Percentiles rank a stretch among this genome's conserved stretches.
phyloP scores from a whole-genome alignment of 2,329 filamentous ascomycete species.

The Monosporascus sp. region DNA sequence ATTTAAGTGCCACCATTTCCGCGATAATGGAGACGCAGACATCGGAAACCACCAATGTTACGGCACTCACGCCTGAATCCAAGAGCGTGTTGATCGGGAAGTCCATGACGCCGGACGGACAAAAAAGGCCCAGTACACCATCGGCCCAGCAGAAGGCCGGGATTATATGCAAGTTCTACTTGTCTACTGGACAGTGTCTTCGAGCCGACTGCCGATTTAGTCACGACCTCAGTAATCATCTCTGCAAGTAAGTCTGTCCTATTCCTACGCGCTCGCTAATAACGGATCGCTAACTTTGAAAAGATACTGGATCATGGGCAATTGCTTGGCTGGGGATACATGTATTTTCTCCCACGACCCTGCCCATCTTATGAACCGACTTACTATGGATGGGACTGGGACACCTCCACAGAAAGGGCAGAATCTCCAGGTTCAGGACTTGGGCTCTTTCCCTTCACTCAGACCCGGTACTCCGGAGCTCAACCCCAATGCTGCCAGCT shows the following conservation, averaged over 20 bases:
- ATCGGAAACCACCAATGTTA: conserved; percentile 41
- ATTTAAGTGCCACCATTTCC: conserved; percentile 86
- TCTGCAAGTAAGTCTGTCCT: conserved; percentile 80
- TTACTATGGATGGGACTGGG: conserved; percentile 66
- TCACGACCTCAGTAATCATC: conserved; percentile 89
- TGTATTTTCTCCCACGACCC: conserved; percentile 98
- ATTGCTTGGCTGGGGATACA: conserved; percentile 86
- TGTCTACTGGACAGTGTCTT: conserved; percentile 92
- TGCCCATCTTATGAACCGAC: conserved; percentile 74
- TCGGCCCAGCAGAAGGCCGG: conserved; percentile 73
- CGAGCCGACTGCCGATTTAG: conserved; percentile 95
- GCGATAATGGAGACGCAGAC: conserved; percentile 75
- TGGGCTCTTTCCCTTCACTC: conserved; percentile 78
- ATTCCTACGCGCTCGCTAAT: background rate
- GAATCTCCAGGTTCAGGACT: conserved; percentile 76
- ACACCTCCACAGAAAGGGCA: conserved; percentile 63
- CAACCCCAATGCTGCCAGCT: conserved; percentile 45
- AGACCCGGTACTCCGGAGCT: conserved; percentile 56
- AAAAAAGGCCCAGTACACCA: conserved; percentile 66
- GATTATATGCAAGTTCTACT: conserved; percentile 94
- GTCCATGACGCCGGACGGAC: conserved; percentile 69
- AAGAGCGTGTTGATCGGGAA: conserved; percentile 79
- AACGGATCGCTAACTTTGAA: conserved; percentile 58
- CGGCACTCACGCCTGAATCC: conserved; percentile 47
- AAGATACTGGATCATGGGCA: conserved; percentile 94